Base-by-base conservation (phyloP, 2,329 filamentous ascomycete genomes). In the Colletotrichum falcatum region DNA sequence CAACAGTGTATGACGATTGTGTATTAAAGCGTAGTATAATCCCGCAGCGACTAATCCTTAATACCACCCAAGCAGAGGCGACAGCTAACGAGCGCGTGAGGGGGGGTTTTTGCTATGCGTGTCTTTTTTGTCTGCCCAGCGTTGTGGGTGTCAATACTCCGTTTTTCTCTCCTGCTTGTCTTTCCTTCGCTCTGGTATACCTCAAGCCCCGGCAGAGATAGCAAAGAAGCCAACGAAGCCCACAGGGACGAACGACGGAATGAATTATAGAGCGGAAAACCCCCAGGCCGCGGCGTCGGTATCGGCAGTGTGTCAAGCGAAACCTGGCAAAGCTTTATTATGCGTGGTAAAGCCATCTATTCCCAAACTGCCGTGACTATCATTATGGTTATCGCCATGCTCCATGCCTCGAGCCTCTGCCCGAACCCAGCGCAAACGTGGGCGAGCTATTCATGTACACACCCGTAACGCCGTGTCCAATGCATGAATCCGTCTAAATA, bases 401-500 rank as follows among this genome's bases (percentile, higher is more conserved):
- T 18, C 20, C 23, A n/a, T 37, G 4, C 23, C 9, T 48, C 16
- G n/a, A 66, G 35, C 16, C 53, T n/a, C 44, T 14, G 23, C 26
- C 30, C n/a, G 23, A 49, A 56, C 46, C 12, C 26, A 9, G 4
- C 61, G 4, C 61, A 26, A 39, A 42, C 26, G 28, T 35, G 35
- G 60, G 28, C 46, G 23, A 26, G 26, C n/a, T n/a, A 30, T 44
- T 48, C 23, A 18, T 16, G 37, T 70, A 54, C 75, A 54, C 75
- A 35, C n/a, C 51, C 33, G 9, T 49, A 39, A 69, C 63, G 59
- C 65, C 60, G n/a, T 64, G 26, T 23, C 28, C 33, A 61, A 61
- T 54, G 51, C n/a, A 42, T 28, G n/a, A 16, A 49, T 26, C 49
- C 20, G 30, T 60, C 70, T 78, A 86, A 60, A 87, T 79, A 7